Evolutionary conservation across 2,329 filamentous ascomycete genomes (phyloP).

Genomic region (Fusarium devonianum): DNA sequence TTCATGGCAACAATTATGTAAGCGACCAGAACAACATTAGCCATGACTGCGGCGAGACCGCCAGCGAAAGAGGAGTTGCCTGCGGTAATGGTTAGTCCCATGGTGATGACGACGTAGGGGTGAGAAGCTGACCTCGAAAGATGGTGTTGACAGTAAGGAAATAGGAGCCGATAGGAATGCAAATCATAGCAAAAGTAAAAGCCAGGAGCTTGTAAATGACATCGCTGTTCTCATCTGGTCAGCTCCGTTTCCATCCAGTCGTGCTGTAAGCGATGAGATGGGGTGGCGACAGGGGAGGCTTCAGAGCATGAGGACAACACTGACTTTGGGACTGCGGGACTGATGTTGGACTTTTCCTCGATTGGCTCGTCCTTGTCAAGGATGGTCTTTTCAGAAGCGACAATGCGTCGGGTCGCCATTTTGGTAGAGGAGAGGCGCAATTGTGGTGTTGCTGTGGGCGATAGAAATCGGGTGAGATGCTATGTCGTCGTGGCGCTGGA

Average conservation of each 20-base stretch:
- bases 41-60: conserved; percentile 83
- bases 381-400: conserved; percentile 70
- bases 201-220: conserved; percentile 90
- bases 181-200: conserved; percentile 92
- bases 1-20: conserved; percentile 92
- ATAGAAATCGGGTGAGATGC: conserved; percentile 6
- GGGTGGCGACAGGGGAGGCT: conserved; percentile 12
- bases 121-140: conserved; percentile 69
- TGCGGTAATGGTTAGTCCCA: conserved; percentile 48
- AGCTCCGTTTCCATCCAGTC: conserved; percentile 4
- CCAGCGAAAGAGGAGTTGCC: conserved; percentile 91
- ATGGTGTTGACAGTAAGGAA: conserved; percentile 79
- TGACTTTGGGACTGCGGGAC: conserved; percentile 84
- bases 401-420: conserved; percentile 76
- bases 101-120: conserved; percentile 4
- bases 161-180: conserved; percentile 86
- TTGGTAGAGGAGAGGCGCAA: conserved; percentile 32
- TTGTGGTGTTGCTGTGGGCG: conserved; percentile 9
- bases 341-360: conserved; percentile 71
- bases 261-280: neutral
- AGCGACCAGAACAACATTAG: conserved; percentile 88
- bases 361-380: conserved; percentile 65
- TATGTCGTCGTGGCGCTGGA: conserved; percentile 6
- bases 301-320: conserved; percentile 43
- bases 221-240: conserved; percentile 56